Evolutionary conservation across 805 yeast species (phyloP).

Genomic region (Millerozyma acaciae): DNA sequence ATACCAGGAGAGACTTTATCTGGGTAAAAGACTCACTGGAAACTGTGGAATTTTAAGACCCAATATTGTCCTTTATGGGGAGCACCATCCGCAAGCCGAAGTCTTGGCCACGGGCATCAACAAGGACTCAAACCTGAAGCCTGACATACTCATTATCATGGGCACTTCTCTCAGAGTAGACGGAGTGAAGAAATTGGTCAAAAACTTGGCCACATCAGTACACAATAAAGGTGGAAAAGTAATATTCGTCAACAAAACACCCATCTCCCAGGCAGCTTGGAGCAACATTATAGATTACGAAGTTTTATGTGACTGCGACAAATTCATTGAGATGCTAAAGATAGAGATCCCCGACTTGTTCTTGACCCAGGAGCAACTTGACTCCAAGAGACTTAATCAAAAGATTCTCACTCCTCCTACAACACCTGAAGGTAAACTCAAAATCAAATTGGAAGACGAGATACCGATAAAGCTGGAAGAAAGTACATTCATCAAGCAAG

Average conservation of each 20-base stretch:
- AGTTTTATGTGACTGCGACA: slow-evolving; percentile 75
- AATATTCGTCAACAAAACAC: slow-evolving; percentile 69
- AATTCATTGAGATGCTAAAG: slow-evolving; percentile 60
- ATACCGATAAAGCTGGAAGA: too few species aligned
- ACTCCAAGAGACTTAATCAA: slow-evolving; percentile 33
- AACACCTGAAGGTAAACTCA: slow-evolving; percentile 1
- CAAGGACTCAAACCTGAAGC: slow-evolving; percentile 60
- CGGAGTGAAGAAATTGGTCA: slow-evolving; percentile 80
- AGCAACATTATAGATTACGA: slow-evolving; percentile 72
- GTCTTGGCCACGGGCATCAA: slow-evolving; percentile 66
- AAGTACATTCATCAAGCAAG: too few species aligned
- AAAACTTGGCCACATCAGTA: slow-evolving; percentile 60
- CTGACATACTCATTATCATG: slow-evolving; percentile 80
- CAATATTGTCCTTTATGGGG: slow-evolving; percentile 88
- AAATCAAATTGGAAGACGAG: too few species aligned
- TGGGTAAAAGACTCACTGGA: slow-evolving; percentile 74
- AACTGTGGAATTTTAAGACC: slow-evolving; percentile 79
- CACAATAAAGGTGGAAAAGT: slow-evolving; percentile 81
- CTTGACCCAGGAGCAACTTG: slow-evolving; percentile 50
- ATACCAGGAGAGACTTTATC: slow-evolving; percentile 50
- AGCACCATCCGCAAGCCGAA: slow-evolving; percentile 86
- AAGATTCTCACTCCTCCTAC: slow-evolving; percentile 6
- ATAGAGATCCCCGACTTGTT: slow-evolving; percentile 58
- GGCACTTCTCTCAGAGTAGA: slow-evolving; percentile 92
- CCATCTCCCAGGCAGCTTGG: slow-evolving; percentile 63